phyloP scores from a whole-genome alignment of 345 rosid species.

The Acer saccharum region DNA sequence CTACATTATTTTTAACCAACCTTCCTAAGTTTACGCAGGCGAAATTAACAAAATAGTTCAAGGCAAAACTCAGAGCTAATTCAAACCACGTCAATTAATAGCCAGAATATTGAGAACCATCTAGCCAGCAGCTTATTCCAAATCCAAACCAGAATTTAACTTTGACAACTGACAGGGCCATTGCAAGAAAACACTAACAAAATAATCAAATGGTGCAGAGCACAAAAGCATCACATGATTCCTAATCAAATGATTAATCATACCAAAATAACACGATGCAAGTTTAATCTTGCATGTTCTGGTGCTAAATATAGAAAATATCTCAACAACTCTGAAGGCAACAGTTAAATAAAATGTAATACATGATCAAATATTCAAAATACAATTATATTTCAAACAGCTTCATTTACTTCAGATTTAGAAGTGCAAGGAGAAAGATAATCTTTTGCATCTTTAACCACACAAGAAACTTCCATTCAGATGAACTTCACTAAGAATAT shows the following conservation, averaged over 20 bases:
- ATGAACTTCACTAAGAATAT: not conserved
- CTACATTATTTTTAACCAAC: not conserved
- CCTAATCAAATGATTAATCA: constrained; percentile 1
- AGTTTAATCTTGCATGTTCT: not conserved
- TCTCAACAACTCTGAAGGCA: not conserved
- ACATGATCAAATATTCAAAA: constrained; percentile 4
- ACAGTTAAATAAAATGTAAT: not conserved
- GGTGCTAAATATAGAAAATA: not conserved
- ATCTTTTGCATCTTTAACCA: not conserved
- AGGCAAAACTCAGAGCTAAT: not conserved
- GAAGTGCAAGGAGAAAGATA: not conserved
- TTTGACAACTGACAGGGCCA: not conserved
- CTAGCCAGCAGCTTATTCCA: too few relatives aligned
- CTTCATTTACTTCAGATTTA: not conserved
- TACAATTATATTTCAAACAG: not conserved
- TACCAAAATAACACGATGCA: not conserved
- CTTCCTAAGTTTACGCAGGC: not conserved
- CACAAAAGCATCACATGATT: not conserved
- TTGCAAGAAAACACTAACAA: not conserved
- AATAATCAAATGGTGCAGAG: not conserved
- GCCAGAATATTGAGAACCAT: too few relatives aligned
- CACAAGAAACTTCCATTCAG: not conserved
- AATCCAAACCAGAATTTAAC: not conserved
- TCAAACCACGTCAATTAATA: not conserved
- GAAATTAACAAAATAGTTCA: not conserved